Conservation (phyloP, 2,329 filamentous ascomycete species). For the Acrocalymma vagum region DNA sequence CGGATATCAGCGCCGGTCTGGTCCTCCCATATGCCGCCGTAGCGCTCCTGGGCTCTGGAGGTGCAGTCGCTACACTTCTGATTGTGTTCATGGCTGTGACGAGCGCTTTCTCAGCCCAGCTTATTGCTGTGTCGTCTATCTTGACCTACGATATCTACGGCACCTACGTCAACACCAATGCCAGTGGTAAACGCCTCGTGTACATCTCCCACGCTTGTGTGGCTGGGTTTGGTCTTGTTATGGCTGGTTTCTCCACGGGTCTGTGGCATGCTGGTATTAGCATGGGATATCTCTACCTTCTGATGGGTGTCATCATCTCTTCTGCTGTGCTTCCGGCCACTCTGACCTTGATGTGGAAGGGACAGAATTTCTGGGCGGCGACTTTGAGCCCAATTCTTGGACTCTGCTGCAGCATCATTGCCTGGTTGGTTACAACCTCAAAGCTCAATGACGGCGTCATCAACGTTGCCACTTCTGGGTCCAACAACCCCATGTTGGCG, state of each 20-base stretch:
- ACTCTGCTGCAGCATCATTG: slow-evolving; percentile 70
- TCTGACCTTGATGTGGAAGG: slow-evolving; percentile 80
- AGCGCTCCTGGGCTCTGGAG: slow-evolving; percentile 40
- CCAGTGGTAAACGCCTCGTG: slow-evolving; percentile 78
- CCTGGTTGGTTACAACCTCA: slow-evolving; percentile 47
- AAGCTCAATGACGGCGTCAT: slow-evolving; percentile 43
- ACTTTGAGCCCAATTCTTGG: slow-evolving; percentile 73
- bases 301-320: slow-evolving; percentile 92
- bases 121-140: slow-evolving; percentile 79
- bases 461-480: slow-evolving; percentile 61
- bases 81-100: slow-evolving; percentile 61
- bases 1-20: slow-evolving; percentile 36
- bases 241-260: slow-evolving; percentile 80
- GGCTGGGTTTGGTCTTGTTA: slow-evolving; percentile 78
- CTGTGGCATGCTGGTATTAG: slow-evolving; percentile 55
- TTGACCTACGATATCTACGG: slow-evolving; percentile 89
- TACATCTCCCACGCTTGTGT: slow-evolving; percentile 79
- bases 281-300: slow-evolving; percentile 87
- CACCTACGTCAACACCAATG: slow-evolving; percentile 81
- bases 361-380: slow-evolving; percentile 79
- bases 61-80: slow-evolving; percentile 42
- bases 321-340: slow-evolving; percentile 84
- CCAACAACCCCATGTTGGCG: slow-evolving; percentile 82
- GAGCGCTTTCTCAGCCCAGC: slow-evolving; percentile 53
- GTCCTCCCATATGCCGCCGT: slow-evolving; percentile 41